Conservation (phyloP, 1,284 basidiomycete species). For the Ganoderma multipileum region DNA sequence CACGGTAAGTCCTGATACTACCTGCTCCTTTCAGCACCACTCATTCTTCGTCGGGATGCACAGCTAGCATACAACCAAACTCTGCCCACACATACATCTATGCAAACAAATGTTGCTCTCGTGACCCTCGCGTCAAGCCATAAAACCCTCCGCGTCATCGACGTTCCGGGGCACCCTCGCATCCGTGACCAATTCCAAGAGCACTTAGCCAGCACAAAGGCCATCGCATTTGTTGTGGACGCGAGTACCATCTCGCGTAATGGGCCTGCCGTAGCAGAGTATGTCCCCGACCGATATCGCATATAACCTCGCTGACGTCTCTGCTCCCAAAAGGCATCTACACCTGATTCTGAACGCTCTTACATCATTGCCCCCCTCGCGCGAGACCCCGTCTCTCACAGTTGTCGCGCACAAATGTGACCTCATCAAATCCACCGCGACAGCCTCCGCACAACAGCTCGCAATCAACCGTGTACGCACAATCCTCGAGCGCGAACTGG, state of each 20-base stretch:
- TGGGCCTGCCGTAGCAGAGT: conserved; percentile 78
- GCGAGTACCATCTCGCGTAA: conserved; percentile 77
- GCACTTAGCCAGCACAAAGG: conserved; percentile 63
- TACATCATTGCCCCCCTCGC: conserved; percentile 75
- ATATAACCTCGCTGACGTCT: background rate
- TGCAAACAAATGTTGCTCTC: conserved; percentile 70
- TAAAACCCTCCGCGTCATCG: conserved; percentile 60
- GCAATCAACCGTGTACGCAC: conserved; percentile 74
- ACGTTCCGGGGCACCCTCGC: conserved; percentile 82
- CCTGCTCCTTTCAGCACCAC: too few species aligned
- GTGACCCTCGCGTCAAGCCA: conserved; percentile 48
- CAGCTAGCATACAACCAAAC: conserved; percentile 71
- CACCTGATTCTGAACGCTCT: conserved; percentile 73
- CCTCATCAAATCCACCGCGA: conserved; percentile 59
- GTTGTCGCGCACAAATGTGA: conserved; percentile 81
- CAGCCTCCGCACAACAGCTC: conserved; percentile 53
- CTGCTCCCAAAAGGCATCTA: conserved; percentile 58
- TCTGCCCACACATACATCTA: conserved; percentile 72
- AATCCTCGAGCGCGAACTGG: conserved; percentile 81
- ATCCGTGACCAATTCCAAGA: conserved; percentile 76
- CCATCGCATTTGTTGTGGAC: conserved; percentile 78
- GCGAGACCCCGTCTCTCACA: conserved; percentile 60
- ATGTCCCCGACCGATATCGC: conserved; percentile 33
- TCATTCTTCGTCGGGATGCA: background rate
- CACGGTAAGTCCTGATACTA: conserved; percentile 47